Evolutionary conservation across 2,329 filamentous ascomycete species (phyloP).

Genomic region (Cladophialophora bantiana): DNA sequence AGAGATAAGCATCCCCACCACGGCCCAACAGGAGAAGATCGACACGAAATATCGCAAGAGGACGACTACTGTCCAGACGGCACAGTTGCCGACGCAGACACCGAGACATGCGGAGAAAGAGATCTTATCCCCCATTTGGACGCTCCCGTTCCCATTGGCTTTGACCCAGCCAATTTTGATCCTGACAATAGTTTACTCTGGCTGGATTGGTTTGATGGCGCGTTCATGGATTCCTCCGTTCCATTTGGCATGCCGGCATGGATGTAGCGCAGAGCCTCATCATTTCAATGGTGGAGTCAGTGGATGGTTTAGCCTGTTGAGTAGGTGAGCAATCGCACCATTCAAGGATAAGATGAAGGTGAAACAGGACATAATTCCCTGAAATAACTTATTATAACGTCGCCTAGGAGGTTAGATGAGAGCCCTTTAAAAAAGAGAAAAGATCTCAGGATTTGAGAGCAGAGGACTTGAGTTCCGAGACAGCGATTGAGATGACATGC

Average conservation of each 20-base stretch:
- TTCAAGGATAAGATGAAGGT: too few species aligned
- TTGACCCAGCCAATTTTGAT: not conserved
- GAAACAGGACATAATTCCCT: too few species aligned
- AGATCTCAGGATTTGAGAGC: too few species aligned
- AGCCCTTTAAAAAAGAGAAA: too few species aligned
- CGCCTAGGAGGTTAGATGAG: too few species aligned
- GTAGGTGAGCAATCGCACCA: too few species aligned
- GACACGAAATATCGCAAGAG: not conserved
- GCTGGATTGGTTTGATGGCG: conserved; percentile 20
- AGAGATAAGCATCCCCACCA: conserved; percentile 1
- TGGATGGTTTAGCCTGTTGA: too few species aligned
- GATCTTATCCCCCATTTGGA: not conserved
- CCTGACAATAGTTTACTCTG: conserved; percentile 4
- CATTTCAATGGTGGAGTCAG: too few species aligned
- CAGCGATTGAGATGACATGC: too few species aligned
- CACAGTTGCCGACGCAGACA: not conserved
- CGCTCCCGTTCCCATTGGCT: not conserved
- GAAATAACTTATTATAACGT: too few species aligned
- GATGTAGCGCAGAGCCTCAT: conserved; percentile 2
- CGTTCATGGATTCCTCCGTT: conserved; percentile 15
- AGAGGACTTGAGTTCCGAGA: too few species aligned
- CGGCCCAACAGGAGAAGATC: not conserved
- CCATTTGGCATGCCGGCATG: conserved; percentile 20
- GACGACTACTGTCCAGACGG: not conserved
- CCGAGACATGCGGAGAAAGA: not conserved